Percentiles rank a stretch among this genome's conserved stretches.
Evolutionary conservation across 2,329 filamentous ascomycete species (phyloP).

Genomic region (Zymoseptoria crescenta): DNA sequence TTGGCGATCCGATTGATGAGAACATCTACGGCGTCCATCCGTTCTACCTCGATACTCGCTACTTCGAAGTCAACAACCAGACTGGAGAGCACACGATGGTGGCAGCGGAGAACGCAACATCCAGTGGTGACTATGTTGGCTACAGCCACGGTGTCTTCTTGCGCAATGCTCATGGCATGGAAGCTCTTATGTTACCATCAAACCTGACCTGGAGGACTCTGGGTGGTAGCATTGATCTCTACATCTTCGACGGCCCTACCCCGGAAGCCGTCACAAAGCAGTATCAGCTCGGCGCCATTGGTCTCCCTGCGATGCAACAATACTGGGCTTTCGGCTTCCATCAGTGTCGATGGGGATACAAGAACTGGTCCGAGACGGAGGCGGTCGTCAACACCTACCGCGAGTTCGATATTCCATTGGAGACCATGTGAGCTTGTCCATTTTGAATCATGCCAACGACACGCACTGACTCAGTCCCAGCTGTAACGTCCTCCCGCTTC

Average conservation of each 20-base stretch:
- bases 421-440: conserved; percentile 37
- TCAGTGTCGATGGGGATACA: conserved; percentile 77
- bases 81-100: conserved; percentile 44
- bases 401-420: conserved; percentile 50
- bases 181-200: conserved; percentile 56
- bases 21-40: conserved; percentile 74
- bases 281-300: conserved; percentile 60
- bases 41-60: conserved; percentile 72
- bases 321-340: conserved; percentile 79
- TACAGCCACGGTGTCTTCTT: conserved; percentile 70
- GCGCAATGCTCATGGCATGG: conserved; percentile 69
- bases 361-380: conserved; percentile 60
- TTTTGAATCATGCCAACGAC: conserved; percentile 19
- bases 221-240: conserved; percentile 70
- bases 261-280: conserved; percentile 61
- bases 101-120: conserved; percentile 46
- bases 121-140: conserved; percentile 51
- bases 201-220: conserved; percentile 66
- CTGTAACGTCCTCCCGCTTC: not conserved
- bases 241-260: conserved; percentile 67
- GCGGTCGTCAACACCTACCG: conserved; percentile 48
- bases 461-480: not conserved
- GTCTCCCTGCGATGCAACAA: conserved; percentile 68
- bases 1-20: conserved; percentile 53
- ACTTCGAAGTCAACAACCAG: conserved; percentile 50